Evolutionary conservation across 352 stramenopile genomes (phyloP).

Genomic region (Phytophthora fragariaefolia): DNA sequence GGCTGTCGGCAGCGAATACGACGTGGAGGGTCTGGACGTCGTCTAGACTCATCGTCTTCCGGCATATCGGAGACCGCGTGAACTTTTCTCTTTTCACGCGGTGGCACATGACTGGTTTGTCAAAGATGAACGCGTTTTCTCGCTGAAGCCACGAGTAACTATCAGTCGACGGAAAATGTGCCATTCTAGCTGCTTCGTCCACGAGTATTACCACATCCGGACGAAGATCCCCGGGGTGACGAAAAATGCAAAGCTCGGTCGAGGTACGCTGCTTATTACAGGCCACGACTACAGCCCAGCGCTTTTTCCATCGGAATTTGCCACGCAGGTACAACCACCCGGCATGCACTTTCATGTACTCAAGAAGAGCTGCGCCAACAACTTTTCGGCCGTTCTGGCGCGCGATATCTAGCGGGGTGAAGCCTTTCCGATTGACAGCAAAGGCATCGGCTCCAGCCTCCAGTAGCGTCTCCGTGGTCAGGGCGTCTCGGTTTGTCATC

Average conservation of each 20-base stretch:
- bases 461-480: constrained; percentile 59
- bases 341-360: constrained; percentile 58
- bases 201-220: constrained; percentile 47
- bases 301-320: constrained; percentile 64
- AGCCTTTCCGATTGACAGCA: constrained; percentile 60
- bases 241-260: constrained; percentile 69
- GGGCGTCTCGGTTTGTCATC: constrained; percentile 43
- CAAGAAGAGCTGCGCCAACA: constrained; percentile 51
- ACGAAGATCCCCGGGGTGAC: constrained; percentile 31
- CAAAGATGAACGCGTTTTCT: constrained; percentile 51
- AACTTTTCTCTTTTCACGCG: constrained; percentile 39
- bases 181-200: constrained; percentile 38
- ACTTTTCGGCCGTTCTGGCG: constrained; percentile 52
- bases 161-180: constrained; percentile 35
- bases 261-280: constrained; percentile 53
- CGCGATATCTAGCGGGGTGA: constrained; percentile 70
- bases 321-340: constrained; percentile 61
- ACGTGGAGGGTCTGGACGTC: constrained; percentile 43
- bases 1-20: constrained; percentile 53
- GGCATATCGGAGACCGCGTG: constrained; percentile 47
- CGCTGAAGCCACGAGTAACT: constrained; percentile 48
- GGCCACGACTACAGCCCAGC: constrained; percentile 66
- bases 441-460: constrained; percentile 56
- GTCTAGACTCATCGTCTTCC: constrained; percentile 51
- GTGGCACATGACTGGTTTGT: constrained; percentile 53